Conservation (phyloP, 1,284 basidiomycete genomes). For the Apiotrichum laibachii region DNA sequence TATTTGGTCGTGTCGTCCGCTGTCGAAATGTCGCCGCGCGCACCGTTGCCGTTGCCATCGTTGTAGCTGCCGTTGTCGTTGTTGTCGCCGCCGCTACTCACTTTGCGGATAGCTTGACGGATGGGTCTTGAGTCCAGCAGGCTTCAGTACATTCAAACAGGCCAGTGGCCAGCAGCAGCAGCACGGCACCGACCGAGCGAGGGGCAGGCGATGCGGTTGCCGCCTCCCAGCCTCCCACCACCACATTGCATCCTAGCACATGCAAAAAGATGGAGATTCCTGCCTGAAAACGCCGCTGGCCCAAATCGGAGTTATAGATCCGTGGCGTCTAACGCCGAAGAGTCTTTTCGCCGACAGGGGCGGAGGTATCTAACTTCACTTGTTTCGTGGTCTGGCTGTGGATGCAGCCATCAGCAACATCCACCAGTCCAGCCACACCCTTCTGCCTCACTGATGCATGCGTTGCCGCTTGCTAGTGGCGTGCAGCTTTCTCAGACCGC, state of each 20-base stretch:
- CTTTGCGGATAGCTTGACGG: constrained; percentile 20
- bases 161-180: neutral
- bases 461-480: no score
- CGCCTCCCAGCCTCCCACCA: neutral
- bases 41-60: neutral
- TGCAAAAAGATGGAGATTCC: neutral
- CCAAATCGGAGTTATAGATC: no score
- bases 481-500: no score
- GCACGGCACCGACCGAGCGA: neutral
- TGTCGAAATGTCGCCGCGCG: neutral
- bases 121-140: constrained; percentile 9
- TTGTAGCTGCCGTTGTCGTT: constrained; percentile 2
- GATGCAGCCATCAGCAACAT: no score
- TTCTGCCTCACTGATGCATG: no score
- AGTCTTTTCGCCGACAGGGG: no score
- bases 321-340: no score
- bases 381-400: no score
- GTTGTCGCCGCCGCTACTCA: constrained; percentile 13
- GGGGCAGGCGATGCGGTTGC: no score
- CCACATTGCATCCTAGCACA: neutral
- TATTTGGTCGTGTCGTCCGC: neutral
- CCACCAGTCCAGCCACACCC: no score
- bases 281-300: no score
- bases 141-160: constrained; percentile 1
- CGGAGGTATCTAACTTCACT: no score